phyloP scores from a whole-genome alignment of 768 basidiomycete genomes.

The Lepiota venenata region DNA sequence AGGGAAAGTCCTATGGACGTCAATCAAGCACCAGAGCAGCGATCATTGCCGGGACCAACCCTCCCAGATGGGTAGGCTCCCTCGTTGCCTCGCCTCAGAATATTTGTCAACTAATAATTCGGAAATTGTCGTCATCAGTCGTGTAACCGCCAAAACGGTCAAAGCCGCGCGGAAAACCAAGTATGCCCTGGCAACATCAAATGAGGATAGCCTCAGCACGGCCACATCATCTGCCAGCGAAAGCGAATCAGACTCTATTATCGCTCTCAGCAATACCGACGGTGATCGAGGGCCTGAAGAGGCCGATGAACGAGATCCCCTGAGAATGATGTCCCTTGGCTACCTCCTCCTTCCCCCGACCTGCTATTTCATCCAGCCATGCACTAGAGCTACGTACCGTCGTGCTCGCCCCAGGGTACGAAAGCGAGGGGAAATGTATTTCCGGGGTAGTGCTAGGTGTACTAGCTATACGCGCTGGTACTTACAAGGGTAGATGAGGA shows the following conservation, averaged over 20 bases:
- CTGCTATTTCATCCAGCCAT: too few species aligned
- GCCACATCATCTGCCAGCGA: constrained; percentile 1
- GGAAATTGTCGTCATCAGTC: too few species aligned
- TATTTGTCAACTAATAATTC: too few species aligned
- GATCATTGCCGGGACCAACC: neutral
- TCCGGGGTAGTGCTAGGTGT: too few species aligned
- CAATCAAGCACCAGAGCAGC: constrained; percentile 1
- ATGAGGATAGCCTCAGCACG: neutral
- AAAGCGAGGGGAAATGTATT: too few species aligned
- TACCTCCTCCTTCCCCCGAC: too few species aligned
- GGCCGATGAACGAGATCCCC: neutral
- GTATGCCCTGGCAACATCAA: neutral
- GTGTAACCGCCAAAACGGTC: neutral
- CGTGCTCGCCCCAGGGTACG: too few species aligned
- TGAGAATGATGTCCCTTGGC: too few species aligned
- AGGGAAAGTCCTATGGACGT: constrained; percentile 9
- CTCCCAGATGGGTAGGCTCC: neutral
- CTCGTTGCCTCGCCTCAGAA: neutral
- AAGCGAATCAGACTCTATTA: constrained; percentile 1
- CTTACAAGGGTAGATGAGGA: too few species aligned
- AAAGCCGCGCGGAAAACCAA: constrained; percentile 9
- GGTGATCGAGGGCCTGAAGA: neutral
- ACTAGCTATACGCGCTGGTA: too few species aligned
- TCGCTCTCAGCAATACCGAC: neutral
- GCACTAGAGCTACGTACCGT: too few species aligned